Evolutionary conservation across 805 yeast genomes (phyloP).

Genomic region (Kodamaea kakaduensis): DNA sequence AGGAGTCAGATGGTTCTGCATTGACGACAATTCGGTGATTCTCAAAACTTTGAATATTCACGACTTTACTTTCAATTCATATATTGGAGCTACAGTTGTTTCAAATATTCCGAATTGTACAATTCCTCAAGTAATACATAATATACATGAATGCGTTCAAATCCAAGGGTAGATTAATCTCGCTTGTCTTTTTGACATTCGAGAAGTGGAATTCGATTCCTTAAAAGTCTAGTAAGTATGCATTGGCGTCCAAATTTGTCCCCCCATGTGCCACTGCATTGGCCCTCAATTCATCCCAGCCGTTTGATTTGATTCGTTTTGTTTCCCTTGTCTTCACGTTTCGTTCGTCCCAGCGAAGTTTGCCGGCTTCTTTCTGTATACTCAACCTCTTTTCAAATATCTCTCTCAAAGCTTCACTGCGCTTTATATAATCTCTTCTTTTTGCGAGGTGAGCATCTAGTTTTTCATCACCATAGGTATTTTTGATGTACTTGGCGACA

Average conservation of each 20-base stretch:
- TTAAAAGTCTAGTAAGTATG: constrained; percentile 12
- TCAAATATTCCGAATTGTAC: too few relatives aligned
- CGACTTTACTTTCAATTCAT: too few relatives aligned
- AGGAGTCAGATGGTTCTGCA: too few relatives aligned
- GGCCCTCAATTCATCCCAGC: constrained; percentile 5
- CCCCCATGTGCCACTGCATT: constrained; percentile 14
- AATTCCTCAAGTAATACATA: too few relatives aligned
- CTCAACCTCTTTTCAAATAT: constrained; percentile 12
- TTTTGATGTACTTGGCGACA: constrained; percentile 5
- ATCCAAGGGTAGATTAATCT: too few relatives aligned
- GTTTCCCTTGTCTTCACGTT: neutral
- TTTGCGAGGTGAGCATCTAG: constrained; percentile 1
- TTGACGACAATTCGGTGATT: too few relatives aligned
- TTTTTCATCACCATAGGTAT: neutral
- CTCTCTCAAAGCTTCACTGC: constrained; percentile 5
- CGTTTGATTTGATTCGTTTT: neutral
- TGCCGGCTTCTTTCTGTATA: constrained; percentile 4
- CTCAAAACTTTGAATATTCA: too few relatives aligned
- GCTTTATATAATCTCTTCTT: constrained; percentile 3
- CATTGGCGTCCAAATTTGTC: constrained; percentile 11
- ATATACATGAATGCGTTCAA: too few relatives aligned
- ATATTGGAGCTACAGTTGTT: too few relatives aligned
- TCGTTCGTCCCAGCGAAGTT: constrained; percentile 9
- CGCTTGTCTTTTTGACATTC: too few relatives aligned
- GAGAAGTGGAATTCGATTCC: too few relatives aligned